These are phyloP conservation scores for Naganishia sp. DNA, from an alignment of 1,284 basidiomycete genomes.

Conservation along the genomic window DNA sequence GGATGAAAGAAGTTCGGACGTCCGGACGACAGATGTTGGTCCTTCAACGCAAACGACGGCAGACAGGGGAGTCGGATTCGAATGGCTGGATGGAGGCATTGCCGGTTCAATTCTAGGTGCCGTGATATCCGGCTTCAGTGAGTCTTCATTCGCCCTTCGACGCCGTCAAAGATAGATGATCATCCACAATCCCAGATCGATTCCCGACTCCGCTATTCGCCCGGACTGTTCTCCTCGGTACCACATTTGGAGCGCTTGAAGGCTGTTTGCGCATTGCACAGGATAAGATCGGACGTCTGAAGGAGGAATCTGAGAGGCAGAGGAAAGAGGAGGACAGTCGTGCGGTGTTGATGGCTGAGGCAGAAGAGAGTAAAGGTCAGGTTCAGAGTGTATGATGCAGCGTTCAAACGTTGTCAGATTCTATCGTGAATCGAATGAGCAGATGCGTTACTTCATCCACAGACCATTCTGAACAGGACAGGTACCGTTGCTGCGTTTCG, in stretches of 20 bases:
- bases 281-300: conserved; percentile 40
- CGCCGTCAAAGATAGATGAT: not conserved
- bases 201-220: conserved; percentile 45
- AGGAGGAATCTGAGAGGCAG: conserved; percentile 35
- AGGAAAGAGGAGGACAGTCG: not conserved
- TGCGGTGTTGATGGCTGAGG: not conserved
- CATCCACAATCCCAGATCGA: conserved; percentile 38
- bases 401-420: no score
- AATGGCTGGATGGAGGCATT: conserved; percentile 47
- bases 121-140: conserved; percentile 43
- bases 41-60: not conserved
- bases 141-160: conserved; percentile 31
- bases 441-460: no score
- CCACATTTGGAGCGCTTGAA: conserved; percentile 42
- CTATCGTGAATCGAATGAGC: no score
- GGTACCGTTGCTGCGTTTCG: no score
- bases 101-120: conserved; percentile 45
- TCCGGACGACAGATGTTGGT: not conserved
- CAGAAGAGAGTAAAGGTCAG: not conserved
- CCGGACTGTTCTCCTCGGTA: conserved; percentile 43
- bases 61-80: conserved; percentile 23
- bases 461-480: no score
- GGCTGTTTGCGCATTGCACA: conserved; percentile 44
- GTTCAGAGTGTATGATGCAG: no score
- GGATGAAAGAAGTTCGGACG: conserved; percentile 38